Evolutionary conservation across 768 basidiomycete genomes (phyloP), one percentile per base, ranked within the genome.

Genomic region (Boletus barrowsii): DNA sequence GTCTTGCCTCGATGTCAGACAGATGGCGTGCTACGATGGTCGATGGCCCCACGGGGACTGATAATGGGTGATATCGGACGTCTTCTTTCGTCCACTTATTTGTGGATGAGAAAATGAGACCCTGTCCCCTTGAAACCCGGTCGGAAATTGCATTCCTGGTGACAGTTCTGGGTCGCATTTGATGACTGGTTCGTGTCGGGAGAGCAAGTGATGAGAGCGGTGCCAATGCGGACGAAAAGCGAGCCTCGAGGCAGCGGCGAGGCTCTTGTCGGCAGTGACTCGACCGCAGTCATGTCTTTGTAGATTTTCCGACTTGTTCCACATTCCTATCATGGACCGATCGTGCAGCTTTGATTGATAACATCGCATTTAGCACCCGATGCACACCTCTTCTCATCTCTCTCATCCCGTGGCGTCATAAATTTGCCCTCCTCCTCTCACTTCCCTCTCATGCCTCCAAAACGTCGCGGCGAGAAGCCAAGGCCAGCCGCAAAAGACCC

Each of bases 311-410:
- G 67, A 62, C 57, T 62, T 44, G 56, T 62, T 40, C 66, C 60
- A 61, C 14, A 47, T 70, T 51, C 69, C 69, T 69, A 71, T 69
- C 68, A 67, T 67, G 69, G 62, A 35, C 48, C 60, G 65, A 69
- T 69, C 68, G 49, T 17, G 35, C 35, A 36, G 15, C 29, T 56
- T 29, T 49, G 59, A 53, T 49, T 67, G 67, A 69, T 68, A 65
- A 57, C 66, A 57, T 59, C 68, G 54, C 22, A 59, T 68, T 68
- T 63, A 52, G 64, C 47, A 63, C 55, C 62, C 57, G 59, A 63
- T 68, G 56, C 53, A 57, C 62, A 62, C 32, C 20, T 20, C 20
- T 14, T 24, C 3, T 33, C 33, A 20, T 42, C n/a, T 14, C 47
- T 53, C 63, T 49, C 63, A 63, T 60, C 54, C 43, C 32, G 57